phyloP scores from a whole-genome alignment of 352 stramenopile genomes.

The Phytophthora agathidicida region DNA sequence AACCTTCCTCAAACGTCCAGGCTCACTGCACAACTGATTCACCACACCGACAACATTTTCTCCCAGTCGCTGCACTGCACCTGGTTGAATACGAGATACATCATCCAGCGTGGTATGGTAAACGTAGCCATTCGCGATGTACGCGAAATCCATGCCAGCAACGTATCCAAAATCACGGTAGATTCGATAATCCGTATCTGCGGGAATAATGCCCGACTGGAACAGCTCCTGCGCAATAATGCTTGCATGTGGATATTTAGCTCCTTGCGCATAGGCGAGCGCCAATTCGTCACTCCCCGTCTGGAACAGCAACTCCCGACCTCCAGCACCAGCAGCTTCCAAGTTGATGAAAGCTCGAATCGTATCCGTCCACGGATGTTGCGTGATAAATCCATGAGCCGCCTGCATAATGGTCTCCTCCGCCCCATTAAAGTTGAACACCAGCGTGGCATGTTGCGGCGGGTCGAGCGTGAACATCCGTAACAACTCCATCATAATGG shows the following conservation, averaged over 20 bases:
- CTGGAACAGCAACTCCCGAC: constrained; percentile 79
- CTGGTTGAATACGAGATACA: constrained; percentile 70
- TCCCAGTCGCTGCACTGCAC: constrained; percentile 69
- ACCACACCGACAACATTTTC: constrained; percentile 76
- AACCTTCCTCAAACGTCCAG: constrained; percentile 59
- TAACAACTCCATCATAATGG: constrained; percentile 82
- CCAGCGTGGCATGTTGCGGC: constrained; percentile 51
- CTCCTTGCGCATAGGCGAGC: constrained; percentile 71
- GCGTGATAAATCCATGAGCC: constrained; percentile 81
- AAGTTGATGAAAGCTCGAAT: constrained; percentile 85
- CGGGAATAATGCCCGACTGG: constrained; percentile 72
- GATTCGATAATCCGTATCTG: constrained; percentile 77
- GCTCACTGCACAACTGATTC: constrained; percentile 46
- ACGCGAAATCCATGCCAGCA: constrained; percentile 86
- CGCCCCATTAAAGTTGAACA: constrained; percentile 87
- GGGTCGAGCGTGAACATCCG: constrained; percentile 48
- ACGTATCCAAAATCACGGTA: constrained; percentile 78
- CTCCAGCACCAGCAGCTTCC: constrained; percentile 71
- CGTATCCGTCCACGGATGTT: constrained; percentile 72
- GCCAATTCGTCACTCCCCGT: constrained; percentile 78
- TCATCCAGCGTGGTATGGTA: constrained; percentile 81
- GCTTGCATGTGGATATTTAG: constrained; percentile 74
- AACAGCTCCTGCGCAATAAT: constrained; percentile 85
- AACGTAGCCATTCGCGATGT: constrained; percentile 83
- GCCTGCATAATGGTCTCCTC: constrained; percentile 85